phyloP scores from a whole-genome alignment of 805 yeast genomes.

The Tetrapisispora fleetii region DNA sequence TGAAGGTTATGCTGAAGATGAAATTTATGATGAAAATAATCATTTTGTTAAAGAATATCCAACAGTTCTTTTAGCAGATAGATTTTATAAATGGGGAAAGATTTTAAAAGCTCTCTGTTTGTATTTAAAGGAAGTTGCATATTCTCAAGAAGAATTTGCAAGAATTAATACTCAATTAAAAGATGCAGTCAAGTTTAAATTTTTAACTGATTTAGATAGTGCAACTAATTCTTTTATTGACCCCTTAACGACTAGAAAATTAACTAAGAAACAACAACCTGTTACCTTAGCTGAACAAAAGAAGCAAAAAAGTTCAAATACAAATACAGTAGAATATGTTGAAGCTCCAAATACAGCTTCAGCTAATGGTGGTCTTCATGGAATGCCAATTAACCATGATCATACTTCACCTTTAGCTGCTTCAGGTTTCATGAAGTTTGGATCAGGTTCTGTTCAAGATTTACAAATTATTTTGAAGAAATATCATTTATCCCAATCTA shows the following conservation, averaged over 20 bases:
- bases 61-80: constrained; percentile 66
- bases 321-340: neutral
- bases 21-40: constrained; percentile 13
- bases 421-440: constrained; percentile 56
- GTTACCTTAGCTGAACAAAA: constrained; percentile 17
- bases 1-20: constrained; percentile 4
- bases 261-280: constrained; percentile 21
- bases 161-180: constrained; percentile 61
- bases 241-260: constrained; percentile 42
- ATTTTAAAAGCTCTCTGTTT: constrained; percentile 59
- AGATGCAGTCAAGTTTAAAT: constrained; percentile 44
- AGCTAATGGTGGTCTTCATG: neutral
- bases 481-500: constrained; percentile 50
- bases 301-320: constrained; percentile 4
- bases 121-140: constrained; percentile 65
- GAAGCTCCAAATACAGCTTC: neutral
- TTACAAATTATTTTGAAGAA: constrained; percentile 59
- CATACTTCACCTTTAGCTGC: constrained; percentile 17
- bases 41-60: constrained; percentile 40
- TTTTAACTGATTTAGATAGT: constrained; percentile 30
- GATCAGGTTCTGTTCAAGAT: constrained; percentile 70
- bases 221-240: constrained; percentile 33
- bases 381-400: neutral
- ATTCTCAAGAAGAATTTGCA: constrained; percentile 70
- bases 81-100: constrained; percentile 76